phyloP scores from a whole-genome alignment of 805 yeast species.

The Sugiyamaella mastotermitis region DNA sequence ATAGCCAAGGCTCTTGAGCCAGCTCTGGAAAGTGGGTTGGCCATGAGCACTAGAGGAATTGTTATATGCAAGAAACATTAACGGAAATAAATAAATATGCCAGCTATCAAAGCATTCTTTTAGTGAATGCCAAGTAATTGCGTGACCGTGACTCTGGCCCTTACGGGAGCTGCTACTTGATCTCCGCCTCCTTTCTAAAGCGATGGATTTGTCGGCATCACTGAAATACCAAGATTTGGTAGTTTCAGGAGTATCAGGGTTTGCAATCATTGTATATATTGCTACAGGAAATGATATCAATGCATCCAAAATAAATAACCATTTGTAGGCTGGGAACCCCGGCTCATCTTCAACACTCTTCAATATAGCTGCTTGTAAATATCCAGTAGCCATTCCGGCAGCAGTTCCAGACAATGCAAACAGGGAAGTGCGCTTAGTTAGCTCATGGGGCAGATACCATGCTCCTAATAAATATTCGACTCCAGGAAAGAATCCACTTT shows the following conservation, averaged over 20 bases:
- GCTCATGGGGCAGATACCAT: constrained; percentile 28
- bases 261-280: constrained; percentile 37
- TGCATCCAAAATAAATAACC: constrained; percentile 45
- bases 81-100: constrained; percentile 42
- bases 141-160: too few relatives aligned
- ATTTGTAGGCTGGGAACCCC: constrained; percentile 35
- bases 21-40: constrained; percentile 40
- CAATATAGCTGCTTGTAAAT: constrained; percentile 51
- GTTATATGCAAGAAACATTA: constrained; percentile 35
- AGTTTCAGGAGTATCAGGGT: constrained; percentile 43
- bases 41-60: constrained; percentile 32
- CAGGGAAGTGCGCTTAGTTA: constrained; percentile 27
- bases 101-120: constrained; percentile 38
- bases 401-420: constrained; percentile 27
- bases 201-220: constrained; percentile 37
- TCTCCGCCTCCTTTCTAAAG: constrained; percentile 34
- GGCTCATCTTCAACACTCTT: constrained; percentile 28
- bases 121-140: constrained; percentile 29
- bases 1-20: constrained; percentile 38
- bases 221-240: constrained; percentile 39
- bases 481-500: constrained; percentile 30
- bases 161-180: constrained; percentile 22
- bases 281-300: constrained; percentile 39
- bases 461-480: constrained; percentile 27
- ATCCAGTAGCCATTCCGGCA: constrained; percentile 48